Evolutionary conservation across 176 grass and related monocot species (phyloP).

Genomic region (Musa troglodytarum): DNA sequence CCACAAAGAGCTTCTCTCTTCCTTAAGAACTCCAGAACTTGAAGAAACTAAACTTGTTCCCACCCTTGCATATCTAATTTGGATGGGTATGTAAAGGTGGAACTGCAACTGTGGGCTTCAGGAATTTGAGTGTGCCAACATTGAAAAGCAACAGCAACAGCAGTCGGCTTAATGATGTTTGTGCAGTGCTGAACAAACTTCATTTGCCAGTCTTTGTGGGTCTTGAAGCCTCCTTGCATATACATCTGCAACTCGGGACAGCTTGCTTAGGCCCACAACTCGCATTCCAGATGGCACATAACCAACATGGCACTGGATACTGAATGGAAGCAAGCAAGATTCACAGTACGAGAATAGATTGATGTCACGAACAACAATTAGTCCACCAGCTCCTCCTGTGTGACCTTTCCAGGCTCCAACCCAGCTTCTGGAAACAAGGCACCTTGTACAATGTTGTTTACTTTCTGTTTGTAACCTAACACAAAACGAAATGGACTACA

Average conservation of each 20-base stretch:
- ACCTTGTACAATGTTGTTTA: constrained; percentile 66
- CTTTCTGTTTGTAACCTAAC: constrained; percentile 78
- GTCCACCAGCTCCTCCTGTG: constrained; percentile 63
- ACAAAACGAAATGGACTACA: constrained; percentile 2
- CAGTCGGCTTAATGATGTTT: constrained; percentile 61
- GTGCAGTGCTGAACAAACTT: constrained; percentile 68
- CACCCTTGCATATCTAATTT: constrained; percentile 35
- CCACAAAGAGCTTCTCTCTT: constrained; percentile 53
- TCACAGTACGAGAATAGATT: constrained; percentile 87
- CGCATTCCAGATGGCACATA: constrained; percentile 67
- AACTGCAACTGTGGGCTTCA: constrained; percentile 50
- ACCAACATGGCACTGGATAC: constrained; percentile 74
- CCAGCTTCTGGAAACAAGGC: constrained; percentile 92
- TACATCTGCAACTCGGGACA: constrained; percentile 81
- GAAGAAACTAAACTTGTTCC: constrained; percentile 44
- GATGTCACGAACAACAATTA: constrained; percentile 73
- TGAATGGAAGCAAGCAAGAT: constrained; percentile 91
- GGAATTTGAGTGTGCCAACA: constrained; percentile 78
- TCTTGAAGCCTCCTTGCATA: constrained; percentile 85
- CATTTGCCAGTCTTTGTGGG: constrained; percentile 63
- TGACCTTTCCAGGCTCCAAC: constrained; percentile 46
- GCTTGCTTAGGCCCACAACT: constrained; percentile 93
- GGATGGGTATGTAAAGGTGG: not conserved
- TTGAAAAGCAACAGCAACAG: constrained; percentile 74
- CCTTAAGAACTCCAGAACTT: constrained; percentile 61